phyloP scores from a whole-genome alignment of 257 asterid genomes.

The Rehmannia glutinosa region DNA sequence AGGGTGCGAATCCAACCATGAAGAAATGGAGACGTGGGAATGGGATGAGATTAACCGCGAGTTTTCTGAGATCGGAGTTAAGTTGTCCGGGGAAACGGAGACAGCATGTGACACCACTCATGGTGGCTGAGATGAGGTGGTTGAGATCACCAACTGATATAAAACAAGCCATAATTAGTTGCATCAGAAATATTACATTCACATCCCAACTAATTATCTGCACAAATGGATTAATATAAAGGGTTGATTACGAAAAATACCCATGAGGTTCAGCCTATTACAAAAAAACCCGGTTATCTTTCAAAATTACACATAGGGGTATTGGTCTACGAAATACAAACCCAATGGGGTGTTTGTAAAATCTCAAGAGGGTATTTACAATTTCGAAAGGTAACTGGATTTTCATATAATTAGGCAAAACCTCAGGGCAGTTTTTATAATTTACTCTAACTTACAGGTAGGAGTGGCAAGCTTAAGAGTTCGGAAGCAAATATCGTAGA shows the following conservation, averaged over 20 bases:
- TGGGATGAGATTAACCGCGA: slow-evolving; percentile 40
- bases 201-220: too few species aligned
- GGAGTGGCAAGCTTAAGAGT: slow-evolving; percentile 45
- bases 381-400: not conserved
- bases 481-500: slow-evolving; percentile 46
- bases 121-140: slow-evolving; percentile 42
- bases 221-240: too few species aligned
- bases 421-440: too few species aligned
- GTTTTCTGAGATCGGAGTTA: slow-evolving; percentile 39
- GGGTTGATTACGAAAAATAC: too few species aligned
- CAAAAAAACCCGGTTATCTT: too few species aligned
- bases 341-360: too few species aligned
- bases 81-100: slow-evolving; percentile 46
- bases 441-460: slow-evolving; percentile 44
- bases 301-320: too few species aligned
- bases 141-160: slow-evolving; percentile 40
- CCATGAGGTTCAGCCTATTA: too few species aligned
- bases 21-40: slow-evolving; percentile 41
- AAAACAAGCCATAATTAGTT: not conserved
- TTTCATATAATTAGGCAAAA: too few species aligned
- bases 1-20: too few species aligned
- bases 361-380: too few species aligned
- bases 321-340: too few species aligned
- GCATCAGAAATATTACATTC: not conserved
- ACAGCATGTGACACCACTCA: slow-evolving; percentile 45